Percentiles rank a stretch among this genome's conserved stretches.
Conservation (phyloP, 768 basidiomycete genomes). For the Suillus lakei region DNA sequence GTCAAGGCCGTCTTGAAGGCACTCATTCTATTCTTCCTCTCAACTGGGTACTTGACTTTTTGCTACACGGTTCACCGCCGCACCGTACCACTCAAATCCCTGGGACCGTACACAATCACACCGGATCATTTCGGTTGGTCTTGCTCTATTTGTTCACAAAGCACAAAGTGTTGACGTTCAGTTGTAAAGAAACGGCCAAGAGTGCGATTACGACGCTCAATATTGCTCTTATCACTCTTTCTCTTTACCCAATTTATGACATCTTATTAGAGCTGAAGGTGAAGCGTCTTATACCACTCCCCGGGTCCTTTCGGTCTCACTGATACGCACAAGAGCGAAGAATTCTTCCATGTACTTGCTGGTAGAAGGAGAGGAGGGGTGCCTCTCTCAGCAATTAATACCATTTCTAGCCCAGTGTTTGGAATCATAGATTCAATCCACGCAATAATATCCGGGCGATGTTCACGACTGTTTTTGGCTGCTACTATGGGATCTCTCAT, state of each 20-base stretch:
- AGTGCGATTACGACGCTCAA: slow-evolving; percentile 31
- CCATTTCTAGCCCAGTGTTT: slow-evolving; percentile 29
- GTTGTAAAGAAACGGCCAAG: slow-evolving; percentile 29
- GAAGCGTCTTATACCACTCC: background rate
- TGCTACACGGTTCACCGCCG: slow-evolving; percentile 31
- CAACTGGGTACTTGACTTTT: slow-evolving; percentile 33
- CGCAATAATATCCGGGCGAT: slow-evolving; percentile 20
- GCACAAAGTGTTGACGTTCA: background rate
- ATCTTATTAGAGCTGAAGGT: slow-evolving; percentile 24
- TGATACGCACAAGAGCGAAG: slow-evolving; percentile 23
- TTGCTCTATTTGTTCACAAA: background rate
- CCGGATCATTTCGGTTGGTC: slow-evolving; percentile 25
- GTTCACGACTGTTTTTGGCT: slow-evolving; percentile 30
- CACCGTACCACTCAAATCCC: slow-evolving; percentile 29
- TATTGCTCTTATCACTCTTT: slow-evolving; percentile 34
- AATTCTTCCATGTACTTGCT: slow-evolving; percentile 31
- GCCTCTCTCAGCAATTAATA: slow-evolving; percentile 29
- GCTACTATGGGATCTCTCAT: slow-evolving; percentile 24
- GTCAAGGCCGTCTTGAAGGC: slow-evolving; percentile 17
- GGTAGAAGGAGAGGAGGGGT: slow-evolving; percentile 17
- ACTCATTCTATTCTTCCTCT: slow-evolving; percentile 28
- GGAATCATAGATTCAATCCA: slow-evolving; percentile 19
- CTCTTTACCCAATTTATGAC: slow-evolving; percentile 26
- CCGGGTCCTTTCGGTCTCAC: background rate
- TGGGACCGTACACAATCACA: slow-evolving; percentile 25